Percentiles rank a stretch among this genome's conserved stretches.
phyloP scores from a whole-genome alignment of 306 rosid species.

The Lathyrus aphaca region DNA sequence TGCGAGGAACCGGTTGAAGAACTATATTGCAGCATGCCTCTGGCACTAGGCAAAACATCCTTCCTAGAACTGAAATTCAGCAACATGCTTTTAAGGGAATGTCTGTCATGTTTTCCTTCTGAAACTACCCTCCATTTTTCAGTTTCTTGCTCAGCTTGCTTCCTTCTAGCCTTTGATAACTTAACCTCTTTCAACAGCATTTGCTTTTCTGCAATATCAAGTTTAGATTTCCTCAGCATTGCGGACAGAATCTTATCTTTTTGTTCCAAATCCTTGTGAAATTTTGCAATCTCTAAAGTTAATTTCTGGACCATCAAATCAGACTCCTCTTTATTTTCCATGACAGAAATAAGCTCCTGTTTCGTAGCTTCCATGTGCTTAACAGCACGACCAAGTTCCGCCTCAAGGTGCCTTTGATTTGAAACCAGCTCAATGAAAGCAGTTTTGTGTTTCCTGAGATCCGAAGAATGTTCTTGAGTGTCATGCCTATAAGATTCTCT shows the following conservation, averaged over 20 bases:
- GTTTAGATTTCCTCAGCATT: conserved; percentile 85
- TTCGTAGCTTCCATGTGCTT: conserved; percentile 75
- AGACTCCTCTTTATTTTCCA: conserved; percentile 82
- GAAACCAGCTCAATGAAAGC: conserved; percentile 91
- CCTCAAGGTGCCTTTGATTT: conserved; percentile 86
- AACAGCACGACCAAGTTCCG: conserved; percentile 66
- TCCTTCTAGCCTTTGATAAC: conserved; percentile 79
- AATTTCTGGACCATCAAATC: conserved; percentile 73
- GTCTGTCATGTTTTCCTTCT: conserved; percentile 79
- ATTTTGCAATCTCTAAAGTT: conserved; percentile 64
- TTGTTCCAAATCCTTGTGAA: conserved; percentile 88
- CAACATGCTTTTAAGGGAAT: conserved; percentile 76
- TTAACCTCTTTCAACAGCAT: conserved; percentile 85
- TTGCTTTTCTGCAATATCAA: conserved; percentile 81
- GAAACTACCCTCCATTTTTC: conserved; percentile 81
- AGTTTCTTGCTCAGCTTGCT: conserved; percentile 85
- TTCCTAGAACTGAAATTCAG: conserved; percentile 61
- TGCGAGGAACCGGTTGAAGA: conserved; percentile 60
- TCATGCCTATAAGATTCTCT: conserved; percentile 61
- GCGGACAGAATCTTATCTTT: conserved; percentile 94
- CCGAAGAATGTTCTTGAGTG: conserved; percentile 78
- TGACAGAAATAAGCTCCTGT: conserved; percentile 59
- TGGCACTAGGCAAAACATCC: conserved; percentile 55
- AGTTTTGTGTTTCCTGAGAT: conserved; percentile 87
- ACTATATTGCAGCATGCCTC: conserved; percentile 47